Evolutionary conservation across 805 yeast genomes (phyloP), one percentile per base, ranked within the genome.

Genomic region (Saccharomyces paradoxus): DNA sequence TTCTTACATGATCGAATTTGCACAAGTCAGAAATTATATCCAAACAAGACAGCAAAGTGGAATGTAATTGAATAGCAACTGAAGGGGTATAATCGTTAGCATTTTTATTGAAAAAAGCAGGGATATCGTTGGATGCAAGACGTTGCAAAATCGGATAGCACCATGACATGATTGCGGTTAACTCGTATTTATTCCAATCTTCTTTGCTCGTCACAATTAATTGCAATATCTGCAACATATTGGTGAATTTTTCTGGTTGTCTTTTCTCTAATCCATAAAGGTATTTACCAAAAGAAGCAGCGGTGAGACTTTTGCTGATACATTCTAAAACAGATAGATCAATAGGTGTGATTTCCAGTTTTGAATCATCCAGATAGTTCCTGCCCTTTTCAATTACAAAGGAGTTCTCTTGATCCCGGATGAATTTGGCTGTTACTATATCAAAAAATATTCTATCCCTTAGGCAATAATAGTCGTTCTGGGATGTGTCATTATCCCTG

Each of bases 151-250:
- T 56, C 48, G 66, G 67, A 54, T 63, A 70, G 29, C 67, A 65
- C 78, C 78, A 75, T 5, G 73, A 63, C 64, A 75, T 63, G 1
- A 75, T 66, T 14, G 66, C 71, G 0, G 74, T 74, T 3, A 74
- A 57, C 37, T 74, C 69, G 53, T 65, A 69, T 24, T 69, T 69
- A 50, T 71, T 68, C 76, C 77, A 74, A 10, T 57, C 59, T 17
- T 66, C 65, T 44, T 59, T 66, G 54, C 77, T 74, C 1, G 77
- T 73, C 4, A 69, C 64, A 2, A 72, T 61, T 1, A 71, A 55
- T 50, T 72, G 71, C 3, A 73, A 55, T 8, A 69, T 60, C 46
- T 61, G 63, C 26, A 72, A 50, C 24, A 63, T 59, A 27, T 57
- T 51, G 2, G 59, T 29, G 41, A 61, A 60, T 28, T 41, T 53